phyloP scores from a whole-genome alignment of 257 asterid genomes.

The Anisodus acutangulus region DNA sequence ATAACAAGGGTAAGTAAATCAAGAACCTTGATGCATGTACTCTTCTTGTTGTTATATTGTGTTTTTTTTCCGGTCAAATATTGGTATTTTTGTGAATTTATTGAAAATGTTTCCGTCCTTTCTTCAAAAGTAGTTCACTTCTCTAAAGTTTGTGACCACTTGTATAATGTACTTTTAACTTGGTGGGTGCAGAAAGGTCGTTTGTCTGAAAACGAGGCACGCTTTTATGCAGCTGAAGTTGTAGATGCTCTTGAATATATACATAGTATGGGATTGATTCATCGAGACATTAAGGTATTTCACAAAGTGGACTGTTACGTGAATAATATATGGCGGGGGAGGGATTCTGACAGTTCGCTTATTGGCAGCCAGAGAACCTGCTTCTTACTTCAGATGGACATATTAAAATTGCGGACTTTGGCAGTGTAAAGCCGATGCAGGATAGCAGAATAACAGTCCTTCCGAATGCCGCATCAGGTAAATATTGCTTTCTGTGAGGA shows the following conservation, averaged over 20 bases:
- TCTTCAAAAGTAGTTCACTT: background rate
- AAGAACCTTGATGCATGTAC: conserved; percentile 8
- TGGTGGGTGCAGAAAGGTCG: conserved; percentile 82
- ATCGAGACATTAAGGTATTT: conserved; percentile 94
- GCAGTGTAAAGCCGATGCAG: conserved; percentile 98
- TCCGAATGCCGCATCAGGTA: conserved; percentile 98
- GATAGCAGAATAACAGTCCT: conserved; percentile 91
- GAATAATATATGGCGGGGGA: conserved; percentile 16
- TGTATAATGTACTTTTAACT: conserved; percentile 27
- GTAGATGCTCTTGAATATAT: conserved; percentile 98
- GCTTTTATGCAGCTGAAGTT: conserved; percentile 95
- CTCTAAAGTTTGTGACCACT: background rate
- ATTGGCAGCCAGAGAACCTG: conserved; percentile 94
- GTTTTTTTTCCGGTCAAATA: background rate
- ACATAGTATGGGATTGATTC: conserved; percentile 95
- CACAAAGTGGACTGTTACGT: conserved; percentile 28
- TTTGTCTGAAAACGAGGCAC: conserved; percentile 84
- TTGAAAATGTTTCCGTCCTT: background rate
- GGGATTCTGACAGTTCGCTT: conserved; percentile 44
- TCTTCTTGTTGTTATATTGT: conserved; percentile 13
- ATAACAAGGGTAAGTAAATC: conserved; percentile 76
- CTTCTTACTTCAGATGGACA: conserved; percentile 91
- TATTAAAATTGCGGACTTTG: conserved; percentile 97
- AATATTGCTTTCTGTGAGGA: conserved; percentile 13
- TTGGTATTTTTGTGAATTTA: conserved; percentile 4